phyloP scores from a whole-genome alignment of 495 filamentous ascomycete genomes.

The Penicillium longicatenatum region DNA sequence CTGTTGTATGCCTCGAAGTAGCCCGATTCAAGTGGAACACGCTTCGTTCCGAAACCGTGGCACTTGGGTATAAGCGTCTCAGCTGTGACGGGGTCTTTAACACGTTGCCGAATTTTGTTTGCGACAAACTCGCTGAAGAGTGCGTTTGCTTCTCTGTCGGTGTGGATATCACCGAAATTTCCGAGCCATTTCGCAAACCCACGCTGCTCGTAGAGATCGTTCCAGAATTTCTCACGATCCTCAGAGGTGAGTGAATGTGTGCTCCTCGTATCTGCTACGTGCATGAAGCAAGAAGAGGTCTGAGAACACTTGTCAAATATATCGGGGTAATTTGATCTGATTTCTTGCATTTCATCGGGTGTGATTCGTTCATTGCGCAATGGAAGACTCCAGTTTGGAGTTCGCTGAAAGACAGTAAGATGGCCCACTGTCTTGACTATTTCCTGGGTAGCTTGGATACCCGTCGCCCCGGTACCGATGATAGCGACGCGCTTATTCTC shows the following conservation, averaged over 20 bases:
- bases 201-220: constrained; percentile 40
- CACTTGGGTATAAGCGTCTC: constrained; percentile 54
- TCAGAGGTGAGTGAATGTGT: constrained; percentile 48
- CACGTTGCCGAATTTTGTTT: constrained; percentile 40
- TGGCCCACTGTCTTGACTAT: constrained; percentile 36
- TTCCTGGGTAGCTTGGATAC: constrained; percentile 56
- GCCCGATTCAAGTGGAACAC: constrained; percentile 49
- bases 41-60: constrained; percentile 53
- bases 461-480: constrained; percentile 63
- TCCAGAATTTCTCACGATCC: constrained; percentile 38
- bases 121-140: constrained; percentile 35
- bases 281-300: constrained; percentile 22
- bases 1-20: constrained; percentile 56
- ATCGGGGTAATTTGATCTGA: constrained; percentile 42
- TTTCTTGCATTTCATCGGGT: constrained; percentile 44
- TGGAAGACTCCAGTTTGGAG: constrained; percentile 53
- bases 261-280: constrained; percentile 37
- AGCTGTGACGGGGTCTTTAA: constrained; percentile 46
- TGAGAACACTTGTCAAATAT: constrained; percentile 38
- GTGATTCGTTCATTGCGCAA: constrained; percentile 48
- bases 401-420: constrained; percentile 55
- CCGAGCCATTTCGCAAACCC: constrained; percentile 37
- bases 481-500: constrained; percentile 52
- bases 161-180: constrained; percentile 30
- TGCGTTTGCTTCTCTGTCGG: constrained; percentile 25